Evolutionary conservation across 2,329 filamentous ascomycete species (phyloP).

Genomic region (Botrytis tulipae): DNA sequence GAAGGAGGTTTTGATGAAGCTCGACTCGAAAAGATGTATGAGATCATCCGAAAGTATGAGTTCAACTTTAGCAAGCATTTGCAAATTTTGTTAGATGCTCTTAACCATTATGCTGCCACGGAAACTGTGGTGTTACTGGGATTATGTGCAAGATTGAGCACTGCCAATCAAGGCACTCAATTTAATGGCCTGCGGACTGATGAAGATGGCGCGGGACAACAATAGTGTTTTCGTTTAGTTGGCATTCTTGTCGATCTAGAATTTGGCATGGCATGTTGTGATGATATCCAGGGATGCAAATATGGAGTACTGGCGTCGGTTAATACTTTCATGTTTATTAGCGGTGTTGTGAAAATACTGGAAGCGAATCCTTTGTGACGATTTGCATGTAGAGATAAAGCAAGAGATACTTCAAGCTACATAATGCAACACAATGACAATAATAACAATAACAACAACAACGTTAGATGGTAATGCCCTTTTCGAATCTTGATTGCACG

Average conservation of each 20-base stretch:
- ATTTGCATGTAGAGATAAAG: slow-evolving; percentile 2
- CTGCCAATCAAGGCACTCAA: slow-evolving; percentile 74
- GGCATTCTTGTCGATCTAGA: slow-evolving; percentile 10
- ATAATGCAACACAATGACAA: background rate
- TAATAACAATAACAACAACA: background rate
- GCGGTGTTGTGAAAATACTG: background rate
- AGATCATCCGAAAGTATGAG: slow-evolving; percentile 89
- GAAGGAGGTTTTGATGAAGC: slow-evolving; percentile 30
- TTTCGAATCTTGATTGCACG: background rate
- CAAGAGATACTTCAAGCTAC: background rate
- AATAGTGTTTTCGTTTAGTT: slow-evolving; percentile 19
- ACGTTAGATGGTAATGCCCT: background rate
- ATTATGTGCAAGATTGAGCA: slow-evolving; percentile 78
- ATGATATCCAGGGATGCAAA: slow-evolving; percentile 24
- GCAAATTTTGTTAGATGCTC: slow-evolving; percentile 87
- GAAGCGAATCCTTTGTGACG: background rate
- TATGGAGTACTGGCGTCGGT: slow-evolving; percentile 17
- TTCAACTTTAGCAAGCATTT: slow-evolving; percentile 88
- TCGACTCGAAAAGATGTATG: slow-evolving; percentile 56
- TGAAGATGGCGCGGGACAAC: slow-evolving; percentile 46
- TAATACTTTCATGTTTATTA: background rate
- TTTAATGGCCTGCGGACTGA: slow-evolving; percentile 60
- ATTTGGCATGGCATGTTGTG: slow-evolving; percentile 15
- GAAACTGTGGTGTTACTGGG: slow-evolving; percentile 94
- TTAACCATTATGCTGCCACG: slow-evolving; percentile 96